Evolutionary conservation across 2,329 filamentous ascomycete species (phyloP), one percentile per base, ranked within the genome.

Genomic region (Fusarium succisae): DNA sequence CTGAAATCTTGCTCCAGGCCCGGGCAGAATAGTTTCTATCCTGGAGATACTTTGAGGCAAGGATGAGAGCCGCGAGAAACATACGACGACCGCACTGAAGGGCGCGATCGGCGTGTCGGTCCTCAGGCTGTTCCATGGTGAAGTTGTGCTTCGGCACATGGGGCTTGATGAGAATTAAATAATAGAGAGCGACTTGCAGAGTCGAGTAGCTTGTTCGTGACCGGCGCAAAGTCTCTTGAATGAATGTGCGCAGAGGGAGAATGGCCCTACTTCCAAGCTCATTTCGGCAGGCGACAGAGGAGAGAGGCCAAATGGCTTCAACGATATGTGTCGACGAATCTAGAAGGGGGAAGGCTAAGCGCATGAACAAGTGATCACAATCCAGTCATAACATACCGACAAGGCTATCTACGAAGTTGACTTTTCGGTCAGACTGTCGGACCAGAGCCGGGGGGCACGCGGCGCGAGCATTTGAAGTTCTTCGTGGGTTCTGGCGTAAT

Each of bases 1-100:
- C 96, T 24, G 96, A 98, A 77, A 99, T 99, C 87, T 98, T 98
- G 83, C 96, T 98, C 96, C 96, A 99, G 47, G 96, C 96, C 63
- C 96, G 92, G 55, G 96, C 95, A 20, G 96, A 98, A 84, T 97
- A 99, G 84, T 98, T 99, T 77, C 96, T 92, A 82, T 99, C 96
- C 83, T 99, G 96, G 53, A 99, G 87, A 81, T 98, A 99, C 86
- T 99, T 99, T 41, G 96, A 98, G 5, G 96, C 96, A 64, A 99
- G 88, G 75, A 99, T 98, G 70, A 99, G 88, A 54, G 96, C 95
- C 17, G 96, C 92, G 61, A 99, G 89, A 81, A 99, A 98, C 96
- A 98, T 98, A 79, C 96, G 94, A 71, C 96, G 93, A 63, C 96
- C 96, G 83, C 96, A 98, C 83, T 98, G 95, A 80, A 99, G 90